These are phyloP conservation scores for Candida awuae DNA, from an alignment of 805 yeast genomes.

Conservation along the genomic window DNA sequence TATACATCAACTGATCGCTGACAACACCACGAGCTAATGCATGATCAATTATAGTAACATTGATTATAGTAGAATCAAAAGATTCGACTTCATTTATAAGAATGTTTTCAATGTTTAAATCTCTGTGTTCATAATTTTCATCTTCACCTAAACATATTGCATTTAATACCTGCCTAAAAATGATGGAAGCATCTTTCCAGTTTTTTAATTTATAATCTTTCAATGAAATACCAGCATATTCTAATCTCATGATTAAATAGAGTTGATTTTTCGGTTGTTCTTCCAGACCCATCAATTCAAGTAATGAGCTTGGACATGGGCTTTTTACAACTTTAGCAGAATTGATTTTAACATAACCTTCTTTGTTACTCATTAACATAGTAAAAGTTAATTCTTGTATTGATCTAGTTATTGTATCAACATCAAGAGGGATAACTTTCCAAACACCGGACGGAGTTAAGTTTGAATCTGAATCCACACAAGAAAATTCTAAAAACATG, in stretches of 20 bases:
- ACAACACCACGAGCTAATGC: slow-evolving; percentile 43
- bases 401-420: slow-evolving; percentile 33
- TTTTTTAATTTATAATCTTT: slow-evolving; percentile 34
- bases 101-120: slow-evolving; percentile 60
- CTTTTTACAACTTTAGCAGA: slow-evolving; percentile 43
- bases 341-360: slow-evolving; percentile 39
- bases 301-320: slow-evolving; percentile 9
- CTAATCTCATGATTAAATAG: slow-evolving; percentile 31
- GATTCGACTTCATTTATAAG: slow-evolving; percentile 31
- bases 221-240: slow-evolving; percentile 37
- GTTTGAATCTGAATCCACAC: slow-evolving; percentile 32
- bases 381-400: slow-evolving; percentile 42
- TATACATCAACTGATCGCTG: slow-evolving; percentile 31
- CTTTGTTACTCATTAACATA: slow-evolving; percentile 30
- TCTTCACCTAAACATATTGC: slow-evolving; percentile 46
- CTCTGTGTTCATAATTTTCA: slow-evolving; percentile 59
- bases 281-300: slow-evolving; percentile 7
- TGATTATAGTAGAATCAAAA: slow-evolving; percentile 5
- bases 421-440: slow-evolving; percentile 48
- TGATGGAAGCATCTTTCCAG: slow-evolving; percentile 32
- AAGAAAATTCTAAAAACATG: slow-evolving; percentile 38
- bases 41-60: slow-evolving; percentile 49
- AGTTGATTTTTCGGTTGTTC: slow-evolving; percentile 20
- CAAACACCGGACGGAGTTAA: slow-evolving; percentile 30
- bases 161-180: slow-evolving; percentile 49